Conservation (phyloP, 805 yeast species). For the Candida ascalaphidarum region DNA sequence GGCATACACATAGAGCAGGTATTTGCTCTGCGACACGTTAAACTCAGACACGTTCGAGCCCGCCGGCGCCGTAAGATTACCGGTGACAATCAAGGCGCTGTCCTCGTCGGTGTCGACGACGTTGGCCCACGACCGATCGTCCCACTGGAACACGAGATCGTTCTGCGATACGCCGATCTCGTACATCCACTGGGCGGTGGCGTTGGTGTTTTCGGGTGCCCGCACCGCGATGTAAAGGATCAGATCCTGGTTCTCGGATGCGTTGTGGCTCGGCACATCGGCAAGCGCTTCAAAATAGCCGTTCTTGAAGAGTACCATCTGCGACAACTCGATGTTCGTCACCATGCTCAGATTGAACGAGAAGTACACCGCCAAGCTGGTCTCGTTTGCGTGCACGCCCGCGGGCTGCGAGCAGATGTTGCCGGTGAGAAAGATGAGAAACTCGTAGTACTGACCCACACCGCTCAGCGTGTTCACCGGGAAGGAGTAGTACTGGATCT, state of each 20-base stretch:
- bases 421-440: slow-evolving; percentile 42
- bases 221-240: slow-evolving; percentile 29
- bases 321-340: slow-evolving; percentile 15
- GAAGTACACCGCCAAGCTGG: slow-evolving; percentile 27
- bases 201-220: slow-evolving; percentile 32
- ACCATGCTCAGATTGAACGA: slow-evolving; percentile 30
- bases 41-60: slow-evolving; percentile 5
- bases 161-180: slow-evolving; percentile 59
- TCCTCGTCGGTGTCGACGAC: slow-evolving; percentile 65
- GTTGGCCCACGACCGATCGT: slow-evolving; percentile 42
- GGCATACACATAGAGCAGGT: slow-evolving; percentile 41
- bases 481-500: slow-evolving; percentile 34
- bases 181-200: slow-evolving; percentile 44
- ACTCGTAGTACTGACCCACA: slow-evolving; percentile 36
- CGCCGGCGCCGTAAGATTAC: slow-evolving; percentile 28
- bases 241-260: not conserved
- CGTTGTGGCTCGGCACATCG: slow-evolving; percentile 16
- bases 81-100: slow-evolving; percentile 60
- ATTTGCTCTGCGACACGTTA: slow-evolving; percentile 20
- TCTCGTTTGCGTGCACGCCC: slow-evolving; percentile 11
- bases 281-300: slow-evolving; percentile 35
- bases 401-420: slow-evolving; percentile 36
- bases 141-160: slow-evolving; percentile 65
- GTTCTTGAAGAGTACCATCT: slow-evolving; percentile 18
- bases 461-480: slow-evolving; percentile 37